phyloP scores from a whole-genome alignment of 176 grass and related monocot genomes.

The Coix lacrymajobi region DNA sequence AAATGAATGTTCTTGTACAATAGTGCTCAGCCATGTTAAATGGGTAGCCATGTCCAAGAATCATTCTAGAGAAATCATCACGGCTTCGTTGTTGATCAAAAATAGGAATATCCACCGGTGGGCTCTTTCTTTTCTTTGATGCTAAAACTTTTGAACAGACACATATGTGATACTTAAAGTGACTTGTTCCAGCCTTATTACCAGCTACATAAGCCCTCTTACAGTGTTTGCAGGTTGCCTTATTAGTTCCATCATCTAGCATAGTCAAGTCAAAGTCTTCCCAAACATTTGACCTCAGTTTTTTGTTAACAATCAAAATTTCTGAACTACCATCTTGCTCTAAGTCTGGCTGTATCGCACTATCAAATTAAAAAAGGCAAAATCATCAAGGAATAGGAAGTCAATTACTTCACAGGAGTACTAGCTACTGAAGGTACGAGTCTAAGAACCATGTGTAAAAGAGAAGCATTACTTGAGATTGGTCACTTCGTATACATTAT shows the following conservation, averaged over 20 bases:
- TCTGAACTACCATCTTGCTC: neutral
- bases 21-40: conserved; percentile 22
- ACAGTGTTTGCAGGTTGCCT: neutral
- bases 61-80: neutral
- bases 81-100: conserved; percentile 12
- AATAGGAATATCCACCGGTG: neutral
- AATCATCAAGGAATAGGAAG: neutral
- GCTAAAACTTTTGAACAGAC: neutral
- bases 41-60: neutral
- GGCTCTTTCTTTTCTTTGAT: neutral
- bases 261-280: neutral
- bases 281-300: neutral
- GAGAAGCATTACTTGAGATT: neutral
- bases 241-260: neutral
- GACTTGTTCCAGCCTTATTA: neutral
- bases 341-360: neutral
- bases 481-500: neutral
- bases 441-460: neutral
- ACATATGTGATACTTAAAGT: neutral
- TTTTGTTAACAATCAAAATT: neutral
- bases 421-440: no score
- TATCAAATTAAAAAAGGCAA: neutral
- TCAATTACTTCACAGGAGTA: no score
- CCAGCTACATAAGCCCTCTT: neutral
- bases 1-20: neutral